These are phyloP conservation scores for Cercis canadensis DNA, from an alignment of 306 rosid species.

Conservation along the genomic window DNA sequence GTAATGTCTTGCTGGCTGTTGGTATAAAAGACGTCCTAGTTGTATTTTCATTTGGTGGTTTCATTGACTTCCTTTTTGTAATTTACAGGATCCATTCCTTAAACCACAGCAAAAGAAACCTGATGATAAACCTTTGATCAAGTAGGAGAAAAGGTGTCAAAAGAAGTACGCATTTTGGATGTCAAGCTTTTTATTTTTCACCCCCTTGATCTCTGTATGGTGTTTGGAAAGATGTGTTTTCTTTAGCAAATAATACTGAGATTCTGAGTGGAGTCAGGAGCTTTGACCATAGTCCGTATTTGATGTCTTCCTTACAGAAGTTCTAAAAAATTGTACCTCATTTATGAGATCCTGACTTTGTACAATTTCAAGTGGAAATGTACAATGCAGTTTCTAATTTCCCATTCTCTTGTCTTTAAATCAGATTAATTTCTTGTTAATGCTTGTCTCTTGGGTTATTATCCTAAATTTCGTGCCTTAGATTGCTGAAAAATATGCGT, in stretches of 20 bases:
- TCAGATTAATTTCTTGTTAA: conserved; percentile 7
- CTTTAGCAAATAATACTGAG: conserved; percentile 42
- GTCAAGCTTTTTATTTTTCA: conserved; percentile 6
- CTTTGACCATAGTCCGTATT: conserved; percentile 20
- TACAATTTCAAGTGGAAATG: conserved; percentile 35
- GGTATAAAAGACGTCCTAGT: neutral
- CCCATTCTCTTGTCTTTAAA: neutral
- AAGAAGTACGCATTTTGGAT: conserved; percentile 31
- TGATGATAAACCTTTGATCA: conserved; percentile 48
- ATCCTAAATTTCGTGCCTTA: neutral
- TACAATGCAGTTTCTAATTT: conserved; percentile 29
- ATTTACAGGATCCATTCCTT: conserved; percentile 69
- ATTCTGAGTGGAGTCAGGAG: conserved; percentile 30
- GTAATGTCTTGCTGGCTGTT: neutral
- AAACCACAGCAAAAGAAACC: conserved; percentile 48
- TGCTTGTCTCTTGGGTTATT: neutral
- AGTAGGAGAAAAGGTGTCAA: conserved; percentile 41
- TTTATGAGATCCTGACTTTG: conserved; percentile 28
- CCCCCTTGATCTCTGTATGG: conserved; percentile 24
- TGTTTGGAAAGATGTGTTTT: conserved; percentile 37
- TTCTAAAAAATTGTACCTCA: conserved; percentile 23
- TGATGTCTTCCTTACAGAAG: conserved; percentile 12
- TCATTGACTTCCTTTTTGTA: conserved; percentile 3
- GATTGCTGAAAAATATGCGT: neutral
- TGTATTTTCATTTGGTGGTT: conserved; percentile 5